These are phyloP conservation scores for Pogostemon cablin DNA, from an alignment of 257 asterid genomes.

Conservation along the genomic window DNA sequence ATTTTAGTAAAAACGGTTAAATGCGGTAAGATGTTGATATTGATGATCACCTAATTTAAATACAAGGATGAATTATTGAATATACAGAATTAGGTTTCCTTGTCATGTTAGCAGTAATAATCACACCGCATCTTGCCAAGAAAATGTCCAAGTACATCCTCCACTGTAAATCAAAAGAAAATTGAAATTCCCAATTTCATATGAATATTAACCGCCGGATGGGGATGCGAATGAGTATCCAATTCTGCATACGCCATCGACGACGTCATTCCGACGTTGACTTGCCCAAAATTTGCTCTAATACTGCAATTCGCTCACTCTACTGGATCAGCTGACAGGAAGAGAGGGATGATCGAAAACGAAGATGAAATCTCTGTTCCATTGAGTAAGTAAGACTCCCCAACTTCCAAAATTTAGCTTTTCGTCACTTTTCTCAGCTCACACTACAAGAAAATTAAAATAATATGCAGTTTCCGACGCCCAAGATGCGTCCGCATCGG, in stretches of 20 bases:
- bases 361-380: conserved; percentile 43
- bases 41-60: too few relatives aligned
- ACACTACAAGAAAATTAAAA: neutral
- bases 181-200: too few relatives aligned
- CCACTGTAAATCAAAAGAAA: neutral
- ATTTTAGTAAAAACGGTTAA: too few relatives aligned
- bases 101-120: too few relatives aligned
- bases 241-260: neutral
- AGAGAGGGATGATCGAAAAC: conserved; percentile 26
- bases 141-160: neutral
- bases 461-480: conserved; percentile 43
- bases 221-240: neutral
- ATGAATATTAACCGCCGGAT: too few relatives aligned
- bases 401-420: conserved; percentile 8
- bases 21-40: too few relatives aligned
- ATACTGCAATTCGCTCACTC: neutral
- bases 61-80: too few relatives aligned
- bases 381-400: conserved; percentile 40
- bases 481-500: conserved; percentile 37
- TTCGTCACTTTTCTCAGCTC: neutral
- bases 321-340: neutral
- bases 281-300: neutral
- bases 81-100: too few relatives aligned
- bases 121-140: neutral
- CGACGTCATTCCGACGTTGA: neutral